Conservation (phyloP, 495 filamentous ascomycete genomes). For the Pyrenula massariospora region DNA sequence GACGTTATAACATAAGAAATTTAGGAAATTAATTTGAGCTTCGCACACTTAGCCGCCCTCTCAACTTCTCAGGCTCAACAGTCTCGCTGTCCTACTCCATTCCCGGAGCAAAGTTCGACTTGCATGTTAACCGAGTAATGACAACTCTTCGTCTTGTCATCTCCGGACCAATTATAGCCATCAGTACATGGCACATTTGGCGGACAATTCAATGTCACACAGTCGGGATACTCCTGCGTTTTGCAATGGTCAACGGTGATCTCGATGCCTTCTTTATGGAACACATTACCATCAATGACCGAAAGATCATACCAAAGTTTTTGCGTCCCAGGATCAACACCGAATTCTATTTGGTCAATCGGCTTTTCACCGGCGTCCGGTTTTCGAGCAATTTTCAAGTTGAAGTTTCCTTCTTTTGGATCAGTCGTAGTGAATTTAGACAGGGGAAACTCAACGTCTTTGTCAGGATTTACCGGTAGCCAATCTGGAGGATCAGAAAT, state of each 20-base stretch:
- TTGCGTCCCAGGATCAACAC: background rate
- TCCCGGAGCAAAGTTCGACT: background rate
- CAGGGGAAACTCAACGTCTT: background rate
- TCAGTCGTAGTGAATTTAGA: background rate
- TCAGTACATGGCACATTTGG: background rate
- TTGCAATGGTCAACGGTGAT: background rate
- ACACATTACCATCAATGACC: background rate
- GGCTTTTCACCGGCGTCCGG: background rate
- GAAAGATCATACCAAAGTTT: background rate
- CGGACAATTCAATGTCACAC: background rate
- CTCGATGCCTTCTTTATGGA: background rate
- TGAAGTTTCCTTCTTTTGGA: background rate
- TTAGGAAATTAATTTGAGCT: no score
- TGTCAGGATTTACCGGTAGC: background rate
- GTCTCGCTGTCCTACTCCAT: no score
- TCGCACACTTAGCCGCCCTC: no score
- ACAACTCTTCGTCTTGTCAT: background rate
- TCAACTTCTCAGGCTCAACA: no score
- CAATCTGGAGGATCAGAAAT: background rate
- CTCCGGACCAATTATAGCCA: background rate
- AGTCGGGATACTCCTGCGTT: background rate
- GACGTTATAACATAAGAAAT: no score
- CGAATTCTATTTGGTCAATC: background rate
- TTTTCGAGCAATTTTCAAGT: background rate
- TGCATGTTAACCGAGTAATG: background rate